Evolutionary conservation across 805 yeast species (phyloP).

Genomic region (Komagataella populi): DNA sequence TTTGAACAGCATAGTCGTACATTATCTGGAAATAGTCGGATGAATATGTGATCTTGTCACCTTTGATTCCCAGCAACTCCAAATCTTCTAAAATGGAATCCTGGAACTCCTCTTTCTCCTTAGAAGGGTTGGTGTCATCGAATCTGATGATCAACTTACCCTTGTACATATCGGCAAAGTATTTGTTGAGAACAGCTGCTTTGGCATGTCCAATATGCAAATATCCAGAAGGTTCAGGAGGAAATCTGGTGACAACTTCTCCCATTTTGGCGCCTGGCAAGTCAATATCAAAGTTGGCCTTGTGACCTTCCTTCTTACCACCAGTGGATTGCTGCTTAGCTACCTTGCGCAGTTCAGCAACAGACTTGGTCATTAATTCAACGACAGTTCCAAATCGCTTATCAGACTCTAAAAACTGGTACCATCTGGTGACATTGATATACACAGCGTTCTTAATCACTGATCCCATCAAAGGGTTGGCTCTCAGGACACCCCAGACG

Average conservation of each 20-base stretch:
- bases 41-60: conserved; percentile 78
- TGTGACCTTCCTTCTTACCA: conserved; percentile 76
- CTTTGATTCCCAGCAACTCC: conserved; percentile 80
- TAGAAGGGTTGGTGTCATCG: conserved; percentile 96
- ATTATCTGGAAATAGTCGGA: conserved; percentile 88
- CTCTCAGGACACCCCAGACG: conserved; percentile 87
- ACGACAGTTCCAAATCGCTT: conserved; percentile 56
- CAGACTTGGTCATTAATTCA: conserved; percentile 51
- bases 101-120: conserved; percentile 91
- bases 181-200: conserved; percentile 93
- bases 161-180: conserved; percentile 89
- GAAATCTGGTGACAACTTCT: conserved; percentile 95
- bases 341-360: conserved; percentile 61
- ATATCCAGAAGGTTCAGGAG: conserved; percentile 99
- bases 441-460: conserved; percentile 75
- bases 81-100: conserved; percentile 91
- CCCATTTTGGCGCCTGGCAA: conserved; percentile 87
- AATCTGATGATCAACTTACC: conserved; percentile 95
- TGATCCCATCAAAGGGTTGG: conserved; percentile 88
- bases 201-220: conserved; percentile 98
- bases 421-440: conserved; percentile 89
- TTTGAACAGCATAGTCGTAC: conserved; percentile 73
- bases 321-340: conserved; percentile 26
- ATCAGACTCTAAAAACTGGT: conserved; percentile 58
- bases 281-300: conserved; percentile 91